Percentiles rank a stretch among this genome's conserved stretches.
phyloP scores from a whole-genome alignment of 2,329 filamentous ascomycete genomes.

The Raffaelea ambrosiae region DNA sequence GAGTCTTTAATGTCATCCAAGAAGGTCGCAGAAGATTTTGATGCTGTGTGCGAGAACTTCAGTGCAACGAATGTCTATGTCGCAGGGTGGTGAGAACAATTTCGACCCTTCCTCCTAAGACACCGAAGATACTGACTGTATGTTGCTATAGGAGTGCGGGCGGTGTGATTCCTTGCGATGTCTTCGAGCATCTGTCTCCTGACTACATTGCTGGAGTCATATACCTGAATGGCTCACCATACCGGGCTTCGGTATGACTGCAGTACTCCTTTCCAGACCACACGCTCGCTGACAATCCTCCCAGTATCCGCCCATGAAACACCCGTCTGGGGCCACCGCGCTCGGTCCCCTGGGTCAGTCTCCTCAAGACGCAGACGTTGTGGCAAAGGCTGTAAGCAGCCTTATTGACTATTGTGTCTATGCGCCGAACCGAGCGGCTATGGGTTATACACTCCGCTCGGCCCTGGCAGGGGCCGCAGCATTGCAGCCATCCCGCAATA shows the following conservation, averaged over 20 bases:
- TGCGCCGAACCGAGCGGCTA: slow-evolving; percentile 1
- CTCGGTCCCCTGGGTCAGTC: too few relatives aligned
- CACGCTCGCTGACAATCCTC: too few relatives aligned
- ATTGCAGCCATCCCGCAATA: neutral
- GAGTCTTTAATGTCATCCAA: neutral
- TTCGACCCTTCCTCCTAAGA: neutral
- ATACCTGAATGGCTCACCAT: slow-evolving; percentile 3
- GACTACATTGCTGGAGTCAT: slow-evolving; percentile 5
- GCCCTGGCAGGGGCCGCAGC: slow-evolving; percentile 2
- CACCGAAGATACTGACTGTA: too few relatives aligned
- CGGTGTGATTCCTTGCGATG: slow-evolving; percentile 1
- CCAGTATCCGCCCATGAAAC: too few relatives aligned
- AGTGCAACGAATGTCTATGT: slow-evolving; percentile 6
- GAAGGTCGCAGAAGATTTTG: slow-evolving; percentile 7
- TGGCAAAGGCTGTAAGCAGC: too few relatives aligned
- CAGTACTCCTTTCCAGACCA: too few relatives aligned
- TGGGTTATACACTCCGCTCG: slow-evolving; percentile 4
- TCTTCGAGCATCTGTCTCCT: slow-evolving; percentile 2
- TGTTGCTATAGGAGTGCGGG: slow-evolving; percentile 8
- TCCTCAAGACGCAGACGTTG: too few relatives aligned
- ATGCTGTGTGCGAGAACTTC: slow-evolving; percentile 6
- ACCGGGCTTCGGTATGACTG: neutral
- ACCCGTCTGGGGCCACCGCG: too few relatives aligned
- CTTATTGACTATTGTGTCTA: slow-evolving; percentile 2
- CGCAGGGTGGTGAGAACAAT: slow-evolving; percentile 3